Conservation (phyloP, 139 green algal genomes). For the Volvox reticuliferus region DNA sequence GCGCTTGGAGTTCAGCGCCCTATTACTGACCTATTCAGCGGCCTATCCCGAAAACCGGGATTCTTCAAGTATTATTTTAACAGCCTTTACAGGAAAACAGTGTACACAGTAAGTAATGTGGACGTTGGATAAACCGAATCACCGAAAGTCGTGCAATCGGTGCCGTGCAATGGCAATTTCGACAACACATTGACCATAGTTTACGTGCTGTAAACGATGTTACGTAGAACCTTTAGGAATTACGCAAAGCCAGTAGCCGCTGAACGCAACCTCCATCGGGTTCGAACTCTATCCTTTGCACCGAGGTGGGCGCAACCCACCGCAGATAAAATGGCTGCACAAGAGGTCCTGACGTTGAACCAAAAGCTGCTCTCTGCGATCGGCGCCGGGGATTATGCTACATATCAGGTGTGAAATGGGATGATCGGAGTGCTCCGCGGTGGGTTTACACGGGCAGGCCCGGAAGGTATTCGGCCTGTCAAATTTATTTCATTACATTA, state of each 20-base stretch:
- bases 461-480: no score
- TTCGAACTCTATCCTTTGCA: not conserved
- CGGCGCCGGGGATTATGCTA: slow-evolving; percentile 29
- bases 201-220: not conserved
- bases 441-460: no score
- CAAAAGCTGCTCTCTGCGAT: slow-evolving; percentile 51
- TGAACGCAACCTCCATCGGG: not conserved
- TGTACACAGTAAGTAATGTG: no score
- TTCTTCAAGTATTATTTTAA: no score
- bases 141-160: not conserved
- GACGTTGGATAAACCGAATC: no score
- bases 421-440: no score
- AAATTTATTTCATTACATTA: no score
- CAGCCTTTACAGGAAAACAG: no score
- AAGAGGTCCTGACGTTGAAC: slow-evolving; percentile 35
- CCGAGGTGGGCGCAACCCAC: no score
- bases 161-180: not conserved
- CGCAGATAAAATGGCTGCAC: slow-evolving; percentile 3
- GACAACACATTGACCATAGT: no score
- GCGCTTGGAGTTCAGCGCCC: not conserved
- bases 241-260: not conserved
- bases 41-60: not conserved
- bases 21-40: not conserved
- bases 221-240: not conserved
- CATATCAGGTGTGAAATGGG: slow-evolving; percentile 15